phyloP scores from a whole-genome alignment of 768 basidiomycete genomes.

The Amanita exitialis region DNA sequence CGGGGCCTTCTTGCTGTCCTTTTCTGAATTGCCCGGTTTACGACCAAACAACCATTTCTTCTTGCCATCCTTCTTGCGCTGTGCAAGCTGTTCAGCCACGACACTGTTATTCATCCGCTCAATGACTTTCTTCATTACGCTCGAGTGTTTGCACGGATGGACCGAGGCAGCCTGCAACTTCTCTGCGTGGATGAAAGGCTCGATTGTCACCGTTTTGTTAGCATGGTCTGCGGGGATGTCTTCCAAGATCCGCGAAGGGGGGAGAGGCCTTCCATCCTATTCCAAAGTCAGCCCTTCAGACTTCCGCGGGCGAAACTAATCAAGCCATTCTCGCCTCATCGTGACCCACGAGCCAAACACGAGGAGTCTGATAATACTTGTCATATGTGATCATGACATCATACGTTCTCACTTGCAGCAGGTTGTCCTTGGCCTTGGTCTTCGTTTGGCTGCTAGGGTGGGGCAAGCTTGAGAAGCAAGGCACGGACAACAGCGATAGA shows the following conservation, averaged over 20 bases:
- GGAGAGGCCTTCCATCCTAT: slow-evolving; percentile 83
- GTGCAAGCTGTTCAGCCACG: slow-evolving; percentile 70
- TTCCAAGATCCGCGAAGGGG: slow-evolving; percentile 88
- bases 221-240: slow-evolving; percentile 97
- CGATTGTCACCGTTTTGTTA: slow-evolving; percentile 97
- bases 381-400: slow-evolving; percentile 99
- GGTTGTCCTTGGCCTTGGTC: slow-evolving; percentile 61
- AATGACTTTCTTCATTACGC: slow-evolving; percentile 99
- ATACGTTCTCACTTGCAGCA: slow-evolving; percentile 94
- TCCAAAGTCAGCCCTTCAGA: neutral
- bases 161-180: slow-evolving; percentile 86
- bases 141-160: slow-evolving; percentile 97
- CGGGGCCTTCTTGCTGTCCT: slow-evolving; percentile 36
- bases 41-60: slow-evolving; percentile 84
- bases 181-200: slow-evolving; percentile 90
- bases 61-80: slow-evolving; percentile 50
- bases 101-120: slow-evolving; percentile 94
- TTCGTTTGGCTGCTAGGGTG: slow-evolving; percentile 40
- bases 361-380: slow-evolving; percentile 98
- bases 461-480: neutral
- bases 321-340: slow-evolving; percentile 59
- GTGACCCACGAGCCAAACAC: slow-evolving; percentile 96
- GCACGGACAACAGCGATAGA: neutral
- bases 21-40: slow-evolving; percentile 52
- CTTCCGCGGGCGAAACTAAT: neutral